These are phyloP conservation scores for Fusarium sp. DNA, from an alignment of 2,329 filamentous ascomycete species.

Conservation along the genomic window DNA sequence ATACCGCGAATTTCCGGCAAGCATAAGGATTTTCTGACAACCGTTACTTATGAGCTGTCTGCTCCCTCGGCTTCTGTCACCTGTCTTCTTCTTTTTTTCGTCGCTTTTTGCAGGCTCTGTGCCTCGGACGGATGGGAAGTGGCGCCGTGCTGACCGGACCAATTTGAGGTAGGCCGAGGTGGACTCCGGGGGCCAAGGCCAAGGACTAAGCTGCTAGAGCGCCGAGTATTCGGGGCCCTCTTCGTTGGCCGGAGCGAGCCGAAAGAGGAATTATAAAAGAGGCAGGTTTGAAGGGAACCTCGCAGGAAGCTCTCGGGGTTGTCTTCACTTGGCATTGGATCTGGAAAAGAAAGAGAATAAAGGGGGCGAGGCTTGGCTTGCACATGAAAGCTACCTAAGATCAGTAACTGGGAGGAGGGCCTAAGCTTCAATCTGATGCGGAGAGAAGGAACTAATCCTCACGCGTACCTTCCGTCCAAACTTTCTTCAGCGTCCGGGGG, in stretches of 20 bases:
- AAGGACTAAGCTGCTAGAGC: conserved; percentile 17
- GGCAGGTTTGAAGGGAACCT: neutral
- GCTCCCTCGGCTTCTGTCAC: conserved; percentile 21
- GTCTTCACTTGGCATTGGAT: neutral
- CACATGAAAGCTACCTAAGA: conserved; percentile 28
- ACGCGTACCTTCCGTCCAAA: conserved; percentile 29
- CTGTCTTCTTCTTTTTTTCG: conserved; percentile 20
- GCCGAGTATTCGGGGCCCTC: conserved; percentile 26
- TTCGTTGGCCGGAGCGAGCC: conserved; percentile 26
- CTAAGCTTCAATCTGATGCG: conserved; percentile 25
- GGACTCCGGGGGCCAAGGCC: conserved; percentile 30
- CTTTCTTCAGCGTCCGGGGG: conserved; percentile 19
- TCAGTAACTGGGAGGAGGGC: conserved; percentile 2
- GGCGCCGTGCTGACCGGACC: conserved; percentile 30
- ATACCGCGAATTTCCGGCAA: conserved; percentile 31
- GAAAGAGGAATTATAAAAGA: conserved; percentile 10
- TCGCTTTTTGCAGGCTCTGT: conserved; percentile 38
- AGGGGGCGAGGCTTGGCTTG: conserved; percentile 19
- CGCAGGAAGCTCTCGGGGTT: neutral
- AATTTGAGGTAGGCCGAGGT: conserved; percentile 38
- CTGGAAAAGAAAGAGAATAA: neutral
- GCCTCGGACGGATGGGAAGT: conserved; percentile 39
- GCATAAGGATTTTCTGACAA: conserved; percentile 5
- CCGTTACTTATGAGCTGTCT: conserved; percentile 28
- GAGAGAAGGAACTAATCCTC: conserved; percentile 30